These are phyloP conservation scores for Lathyrus aphaca DNA, from an alignment of 306 rosid species.

Conservation along the genomic window DNA sequence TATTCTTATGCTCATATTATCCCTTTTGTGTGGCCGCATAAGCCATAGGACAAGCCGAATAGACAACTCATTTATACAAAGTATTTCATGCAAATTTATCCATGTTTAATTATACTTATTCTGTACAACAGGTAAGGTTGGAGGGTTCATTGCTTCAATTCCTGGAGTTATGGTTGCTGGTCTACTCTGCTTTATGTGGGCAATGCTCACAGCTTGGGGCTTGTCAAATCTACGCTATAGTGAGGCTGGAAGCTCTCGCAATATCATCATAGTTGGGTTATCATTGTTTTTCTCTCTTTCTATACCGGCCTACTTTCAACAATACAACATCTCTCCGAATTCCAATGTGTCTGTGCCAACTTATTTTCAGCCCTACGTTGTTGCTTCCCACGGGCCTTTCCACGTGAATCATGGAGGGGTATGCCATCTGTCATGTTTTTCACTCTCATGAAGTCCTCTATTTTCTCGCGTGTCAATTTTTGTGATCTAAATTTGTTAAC, in stretches of 20 bases:
- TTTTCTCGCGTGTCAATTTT: conserved; percentile 4
- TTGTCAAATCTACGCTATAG: conserved; percentile 96
- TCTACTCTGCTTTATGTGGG: conserved; percentile 98
- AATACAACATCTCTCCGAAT: conserved; percentile 80
- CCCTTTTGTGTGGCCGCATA: neutral
- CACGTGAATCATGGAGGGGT: conserved; percentile 86
- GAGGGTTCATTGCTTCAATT: conserved; percentile 95
- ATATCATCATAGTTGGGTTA: conserved; percentile 91
- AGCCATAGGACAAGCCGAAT: neutral
- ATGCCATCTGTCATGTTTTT: conserved; percentile 40
- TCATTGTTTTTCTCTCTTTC: conserved; percentile 94
- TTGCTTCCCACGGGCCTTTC: conserved; percentile 94
- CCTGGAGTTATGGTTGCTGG: conserved; percentile 99
- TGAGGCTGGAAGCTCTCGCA: conserved; percentile 99
- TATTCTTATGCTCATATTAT: conserved; percentile 6
- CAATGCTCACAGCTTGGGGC: conserved; percentile 94
- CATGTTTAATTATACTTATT: conserved; percentile 26
- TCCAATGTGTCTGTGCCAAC: conserved; percentile 67
- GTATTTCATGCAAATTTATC: conserved; percentile 7
- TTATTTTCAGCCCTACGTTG: conserved; percentile 93
- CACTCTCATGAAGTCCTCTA: conserved; percentile 27
- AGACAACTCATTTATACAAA: conserved; percentile 42
- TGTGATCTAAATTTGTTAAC: conserved; percentile 11
- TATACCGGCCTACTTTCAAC: conserved; percentile 96
- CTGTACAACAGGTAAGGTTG: conserved; percentile 77